These are phyloP conservation scores for Solanum lycopersicoides DNA, from an alignment of 257 asterid genomes.

Conservation along the genomic window DNA sequence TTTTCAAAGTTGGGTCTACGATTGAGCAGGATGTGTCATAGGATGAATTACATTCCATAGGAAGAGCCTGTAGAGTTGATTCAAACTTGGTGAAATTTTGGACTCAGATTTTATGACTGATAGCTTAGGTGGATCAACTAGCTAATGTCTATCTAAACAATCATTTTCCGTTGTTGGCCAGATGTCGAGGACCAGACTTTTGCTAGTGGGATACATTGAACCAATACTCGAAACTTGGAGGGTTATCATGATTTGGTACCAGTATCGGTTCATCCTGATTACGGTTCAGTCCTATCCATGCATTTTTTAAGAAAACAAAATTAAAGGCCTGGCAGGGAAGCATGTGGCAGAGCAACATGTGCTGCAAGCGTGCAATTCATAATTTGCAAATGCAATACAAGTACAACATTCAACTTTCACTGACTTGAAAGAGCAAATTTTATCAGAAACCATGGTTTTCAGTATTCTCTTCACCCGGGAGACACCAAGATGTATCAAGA, in stretches of 20 bases:
- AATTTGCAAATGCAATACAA: neutral
- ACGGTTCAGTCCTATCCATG: neutral
- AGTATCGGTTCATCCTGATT: neutral
- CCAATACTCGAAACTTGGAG: neutral
- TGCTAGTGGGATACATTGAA: neutral
- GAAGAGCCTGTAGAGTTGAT: too few relatives aligned
- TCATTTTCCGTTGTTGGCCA: neutral
- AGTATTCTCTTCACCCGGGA: neutral
- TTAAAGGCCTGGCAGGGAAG: neutral
- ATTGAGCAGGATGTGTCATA: too few relatives aligned
- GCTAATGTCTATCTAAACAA: neutral
- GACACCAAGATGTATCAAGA: neutral
- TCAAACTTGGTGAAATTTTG: too few relatives aligned
- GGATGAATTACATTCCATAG: too few relatives aligned
- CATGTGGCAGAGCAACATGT: neutral
- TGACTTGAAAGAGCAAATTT: neutral
- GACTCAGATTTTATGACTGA: too few relatives aligned
- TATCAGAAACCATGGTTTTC: neutral
- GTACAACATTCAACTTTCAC: neutral
- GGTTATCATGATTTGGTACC: neutral
- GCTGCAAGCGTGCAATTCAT: neutral
- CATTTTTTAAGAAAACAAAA: too few relatives aligned
- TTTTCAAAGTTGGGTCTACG: too few relatives aligned
- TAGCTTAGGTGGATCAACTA: too few relatives aligned
- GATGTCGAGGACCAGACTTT: neutral